phyloP scores from a whole-genome alignment of 805 yeast genomes.

The Candida pini region DNA sequence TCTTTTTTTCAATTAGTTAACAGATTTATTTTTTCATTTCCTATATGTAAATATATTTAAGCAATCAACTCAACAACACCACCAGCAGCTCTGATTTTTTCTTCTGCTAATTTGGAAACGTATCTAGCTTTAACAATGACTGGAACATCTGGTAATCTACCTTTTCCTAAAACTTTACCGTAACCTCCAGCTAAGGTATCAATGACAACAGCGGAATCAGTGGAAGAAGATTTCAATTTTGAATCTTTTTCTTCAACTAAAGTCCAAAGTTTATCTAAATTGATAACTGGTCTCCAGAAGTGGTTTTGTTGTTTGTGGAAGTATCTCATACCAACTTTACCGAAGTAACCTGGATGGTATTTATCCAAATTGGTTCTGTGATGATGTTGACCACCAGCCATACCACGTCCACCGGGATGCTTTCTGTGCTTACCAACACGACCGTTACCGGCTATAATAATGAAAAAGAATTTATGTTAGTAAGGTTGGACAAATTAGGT shows the following conservation, averaged over 20 bases:
- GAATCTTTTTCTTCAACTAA: slow-evolving; percentile 93
- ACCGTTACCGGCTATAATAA: slow-evolving; percentile 93
- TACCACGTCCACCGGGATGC: slow-evolving; percentile 99
- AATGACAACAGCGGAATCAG: slow-evolving; percentile 95
- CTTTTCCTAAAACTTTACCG: slow-evolving; percentile 99
- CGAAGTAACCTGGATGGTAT: slow-evolving; percentile 99
- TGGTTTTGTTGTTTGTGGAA: slow-evolving; percentile 94
- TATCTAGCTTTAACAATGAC: slow-evolving; percentile 99
- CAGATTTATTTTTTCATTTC: too few relatives aligned
- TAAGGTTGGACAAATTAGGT: too few relatives aligned
- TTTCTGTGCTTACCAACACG: slow-evolving; percentile 99
- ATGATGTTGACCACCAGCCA: slow-evolving; percentile 99
- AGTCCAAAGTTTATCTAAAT: slow-evolving; percentile 98
- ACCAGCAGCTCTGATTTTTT: slow-evolving; percentile 99
- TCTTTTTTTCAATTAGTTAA: too few relatives aligned
- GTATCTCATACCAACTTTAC: slow-evolving; percentile 99
- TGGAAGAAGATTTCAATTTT: slow-evolving; percentile 76
- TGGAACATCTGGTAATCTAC: slow-evolving; percentile 96
- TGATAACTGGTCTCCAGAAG: slow-evolving; percentile 97
- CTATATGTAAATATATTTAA: too few relatives aligned
- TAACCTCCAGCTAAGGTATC: slow-evolving; percentile 99
- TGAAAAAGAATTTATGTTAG: too few relatives aligned
- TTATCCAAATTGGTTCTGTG: slow-evolving; percentile 99
- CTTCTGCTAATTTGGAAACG: slow-evolving; percentile 98
- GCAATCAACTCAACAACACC: slow-evolving; percentile 99